Conservation (phyloP, 140 eudicot genomes). For the Erigeron philadelphicus region DNA sequence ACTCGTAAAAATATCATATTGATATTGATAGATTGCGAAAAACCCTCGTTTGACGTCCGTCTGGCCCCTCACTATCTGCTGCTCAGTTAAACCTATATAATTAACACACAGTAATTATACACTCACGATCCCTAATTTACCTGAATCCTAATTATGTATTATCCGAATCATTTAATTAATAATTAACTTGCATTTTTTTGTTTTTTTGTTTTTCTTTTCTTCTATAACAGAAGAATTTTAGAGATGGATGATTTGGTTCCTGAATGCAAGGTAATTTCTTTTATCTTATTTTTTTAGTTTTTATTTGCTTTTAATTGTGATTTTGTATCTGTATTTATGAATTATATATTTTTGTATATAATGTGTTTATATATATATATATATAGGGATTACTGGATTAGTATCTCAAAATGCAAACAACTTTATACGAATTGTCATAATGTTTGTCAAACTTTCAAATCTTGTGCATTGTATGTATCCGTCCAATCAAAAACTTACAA, state of each 20-base stretch:
- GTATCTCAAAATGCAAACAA: too few species aligned
- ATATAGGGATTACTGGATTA: too few species aligned
- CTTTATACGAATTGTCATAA: neutral
- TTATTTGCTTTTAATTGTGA: conserved; percentile 7
- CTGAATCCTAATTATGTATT: too few species aligned
- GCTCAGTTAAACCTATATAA: neutral
- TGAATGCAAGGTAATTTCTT: conserved; percentile 31
- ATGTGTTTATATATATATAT: neutral
- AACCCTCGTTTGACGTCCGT: conserved; percentile 33
- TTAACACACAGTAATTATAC: neutral
- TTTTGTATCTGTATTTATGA: neutral
- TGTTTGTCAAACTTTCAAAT: neutral
- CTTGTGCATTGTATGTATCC: too few species aligned
- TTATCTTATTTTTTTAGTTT: conserved; percentile 10
- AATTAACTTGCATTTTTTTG: conserved; percentile 22
- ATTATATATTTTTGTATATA: conserved; percentile 10
- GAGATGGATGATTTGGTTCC: conserved; percentile 28
- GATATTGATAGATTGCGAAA: conserved; percentile 6
- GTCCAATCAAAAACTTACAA: too few species aligned
- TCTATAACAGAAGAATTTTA: conserved; percentile 11
- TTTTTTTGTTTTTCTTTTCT: neutral
- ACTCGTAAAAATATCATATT: neutral
- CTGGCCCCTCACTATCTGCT: conserved; percentile 6
- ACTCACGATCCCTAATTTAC: conserved; percentile 29
- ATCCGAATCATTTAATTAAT: neutral